A percentile compares a stretch with the other conserved stretches of the same genome.
These are phyloP conservation scores for Herpetomonas muscarum DNA, from an alignment of 208 protist genomes.

Conservation along the genomic window DNA sequence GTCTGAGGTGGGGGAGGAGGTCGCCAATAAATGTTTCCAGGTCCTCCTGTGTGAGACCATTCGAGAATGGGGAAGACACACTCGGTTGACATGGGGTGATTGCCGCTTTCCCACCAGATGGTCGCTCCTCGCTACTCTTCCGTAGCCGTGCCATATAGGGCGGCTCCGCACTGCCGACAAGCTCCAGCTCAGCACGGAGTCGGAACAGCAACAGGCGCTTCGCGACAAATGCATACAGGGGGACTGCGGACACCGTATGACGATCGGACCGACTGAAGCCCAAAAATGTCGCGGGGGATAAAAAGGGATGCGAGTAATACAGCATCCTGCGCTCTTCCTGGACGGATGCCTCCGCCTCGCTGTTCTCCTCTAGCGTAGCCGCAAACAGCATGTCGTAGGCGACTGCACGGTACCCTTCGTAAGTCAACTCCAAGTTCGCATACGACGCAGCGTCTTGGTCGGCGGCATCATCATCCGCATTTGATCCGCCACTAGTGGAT, in stretches of 20 bases:
- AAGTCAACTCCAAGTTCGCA: conserved; percentile 62
- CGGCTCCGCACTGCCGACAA: conserved; percentile 45
- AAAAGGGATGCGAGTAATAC: conserved; percentile 83
- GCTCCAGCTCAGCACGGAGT: conserved; percentile 75
- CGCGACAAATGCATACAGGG: conserved; percentile 78
- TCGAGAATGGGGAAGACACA: conserved; percentile 71
- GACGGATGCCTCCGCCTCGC: conserved; percentile 14
- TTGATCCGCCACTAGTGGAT: not conserved
- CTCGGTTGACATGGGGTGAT: conserved; percentile 44
- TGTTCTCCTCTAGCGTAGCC: conserved; percentile 39
- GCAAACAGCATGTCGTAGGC: conserved; percentile 77
- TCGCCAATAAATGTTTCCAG: conserved; percentile 75
- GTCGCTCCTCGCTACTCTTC: too few relatives aligned
- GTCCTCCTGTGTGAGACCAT: conserved; percentile 77
- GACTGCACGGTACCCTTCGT: conserved; percentile 61
- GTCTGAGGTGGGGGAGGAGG: conserved; percentile 69
- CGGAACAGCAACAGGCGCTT: conserved; percentile 82
- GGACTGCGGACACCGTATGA: conserved; percentile 62
- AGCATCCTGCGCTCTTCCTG: conserved; percentile 37
- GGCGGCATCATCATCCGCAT: conserved; percentile 1
- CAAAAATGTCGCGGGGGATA: conserved; percentile 81
- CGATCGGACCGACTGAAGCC: conserved; percentile 54
- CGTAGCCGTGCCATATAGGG: too few relatives aligned
- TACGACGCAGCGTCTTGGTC: conserved; percentile 41
- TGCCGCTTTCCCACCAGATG: conserved; percentile 7